phyloP scores from a whole-genome alignment of 306 rosid genomes.

The Mimosa pudica region DNA sequence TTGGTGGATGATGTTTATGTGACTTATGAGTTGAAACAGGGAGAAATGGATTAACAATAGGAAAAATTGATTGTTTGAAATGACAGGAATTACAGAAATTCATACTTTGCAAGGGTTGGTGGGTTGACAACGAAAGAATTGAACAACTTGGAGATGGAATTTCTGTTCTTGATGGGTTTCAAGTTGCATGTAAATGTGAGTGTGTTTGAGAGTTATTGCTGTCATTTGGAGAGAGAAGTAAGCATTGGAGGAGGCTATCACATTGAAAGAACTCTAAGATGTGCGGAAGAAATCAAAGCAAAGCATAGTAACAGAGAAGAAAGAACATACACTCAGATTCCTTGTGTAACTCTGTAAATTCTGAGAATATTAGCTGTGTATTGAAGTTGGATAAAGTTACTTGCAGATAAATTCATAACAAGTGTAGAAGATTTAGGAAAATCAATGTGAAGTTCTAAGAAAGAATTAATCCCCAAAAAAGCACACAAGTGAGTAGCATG shows the following conservation, averaged over 20 bases:
- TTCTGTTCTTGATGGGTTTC: conserved; percentile 80
- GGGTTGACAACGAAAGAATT: conserved; percentile 72
- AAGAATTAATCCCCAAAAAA: no score
- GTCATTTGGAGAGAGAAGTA: conserved; percentile 90
- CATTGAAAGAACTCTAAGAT: conserved; percentile 74
- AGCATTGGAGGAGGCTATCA: conserved; percentile 90
- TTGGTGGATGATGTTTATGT: conserved; percentile 16
- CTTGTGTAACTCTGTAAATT: conserved; percentile 59
- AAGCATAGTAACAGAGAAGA: conserved; percentile 46
- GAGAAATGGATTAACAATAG: not conserved
- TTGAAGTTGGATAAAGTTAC: not conserved
- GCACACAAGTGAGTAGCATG: no score
- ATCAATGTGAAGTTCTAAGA: no score
- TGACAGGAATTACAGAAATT: conserved; percentile 81
- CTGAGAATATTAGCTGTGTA: not conserved
- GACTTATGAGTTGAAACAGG: not conserved
- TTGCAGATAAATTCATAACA: not conserved
- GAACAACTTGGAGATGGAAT: conserved; percentile 78
- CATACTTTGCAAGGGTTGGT: conserved; percentile 89
- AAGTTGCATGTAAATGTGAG: conserved; percentile 92
- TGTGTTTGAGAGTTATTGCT: conserved; percentile 90
- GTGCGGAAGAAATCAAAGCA: conserved; percentile 78
- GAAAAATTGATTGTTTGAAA: not conserved
- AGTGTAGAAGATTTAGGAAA: not conserved
- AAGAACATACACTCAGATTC: conserved; percentile 45